Evolutionary conservation across 1,139 yeast genomes (phyloP), one percentile per base, ranked within the genome.

Genomic region (Magnusiomyces magnusii): DNA sequence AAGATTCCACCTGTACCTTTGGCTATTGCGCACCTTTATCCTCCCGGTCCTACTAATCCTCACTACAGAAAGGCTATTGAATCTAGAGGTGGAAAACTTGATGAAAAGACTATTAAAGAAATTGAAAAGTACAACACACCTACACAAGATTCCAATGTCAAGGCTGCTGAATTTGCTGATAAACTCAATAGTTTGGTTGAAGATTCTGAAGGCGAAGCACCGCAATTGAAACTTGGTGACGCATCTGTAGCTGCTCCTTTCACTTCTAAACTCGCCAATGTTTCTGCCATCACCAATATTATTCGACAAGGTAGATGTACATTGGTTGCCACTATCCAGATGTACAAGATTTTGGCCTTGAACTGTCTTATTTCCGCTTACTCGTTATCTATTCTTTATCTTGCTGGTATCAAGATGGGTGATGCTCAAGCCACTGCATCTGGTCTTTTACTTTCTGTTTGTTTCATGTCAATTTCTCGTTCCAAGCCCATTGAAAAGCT

Each of bases 241-340:
- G 99, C 99, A 10, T 92, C 98, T 31, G 97, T 95, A 68, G 99
- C 99, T 60, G 99, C 99, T 47, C 99, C 99, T 53, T 91, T 93
- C 72, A 93, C 99, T 23, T 92, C 98, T 31, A 93, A 93, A 72
- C 82, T 93, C 66, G 84, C 97, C 44, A 88, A 87, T 71, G 99
- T 95, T 55, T 83, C 93, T 59, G 87, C 99, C 58, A 97, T 95
- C 60, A 88, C 96, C 58, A 86, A 91, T 70, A 89, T 93, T 65
- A 83, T 93, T 67, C 92, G 99, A 76, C 98, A 95, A 80, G 99
- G 99, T 66, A 91, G 99, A 76, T 90, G 97, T 79, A 97, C 99
- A 13, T 80, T 93, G 68, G 97, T 95, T 59, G 91, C 97, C 19
- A 93, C 99, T 24, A 92, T 93, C 70, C 99, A 93, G 76, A 95